phyloP scores from a whole-genome alignment of 2,329 filamentous ascomycete genomes.

The Aspergillus novoparasiticus region DNA sequence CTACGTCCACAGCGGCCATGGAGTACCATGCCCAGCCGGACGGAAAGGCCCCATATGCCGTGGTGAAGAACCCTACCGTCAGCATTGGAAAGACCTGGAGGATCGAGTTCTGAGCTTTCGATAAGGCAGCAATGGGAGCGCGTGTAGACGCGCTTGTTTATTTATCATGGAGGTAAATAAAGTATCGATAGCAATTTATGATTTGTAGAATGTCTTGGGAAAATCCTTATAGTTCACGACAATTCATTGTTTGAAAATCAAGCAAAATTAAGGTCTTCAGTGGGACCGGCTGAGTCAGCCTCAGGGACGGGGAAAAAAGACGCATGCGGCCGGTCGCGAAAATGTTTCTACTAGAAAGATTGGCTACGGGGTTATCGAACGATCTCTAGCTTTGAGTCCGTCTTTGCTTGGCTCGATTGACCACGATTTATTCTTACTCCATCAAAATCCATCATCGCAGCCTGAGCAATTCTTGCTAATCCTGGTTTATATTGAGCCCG shows the following conservation, averaged over 20 bases:
- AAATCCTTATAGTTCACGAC: too few species aligned
- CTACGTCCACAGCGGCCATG: conserved; percentile 55
- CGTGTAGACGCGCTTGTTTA: not conserved
- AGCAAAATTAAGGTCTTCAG: not conserved
- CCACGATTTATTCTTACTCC: not conserved
- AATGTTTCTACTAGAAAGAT: not conserved
- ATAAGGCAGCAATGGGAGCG: not conserved
- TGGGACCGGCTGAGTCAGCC: conserved; percentile 19
- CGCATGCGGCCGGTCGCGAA: conserved; percentile 9
- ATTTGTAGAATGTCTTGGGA: not conserved
- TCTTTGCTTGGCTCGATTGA: not conserved
- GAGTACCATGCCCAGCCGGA: conserved; percentile 57
- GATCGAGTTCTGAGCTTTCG: conserved; percentile 53
- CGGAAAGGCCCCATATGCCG: conserved; percentile 63
- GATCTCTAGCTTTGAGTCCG: not conserved
- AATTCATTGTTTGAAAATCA: not conserved
- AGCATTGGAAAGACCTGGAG: conserved; percentile 67
- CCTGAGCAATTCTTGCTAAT: not conserved
- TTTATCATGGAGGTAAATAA: not conserved
- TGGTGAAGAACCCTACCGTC: conserved; percentile 65
- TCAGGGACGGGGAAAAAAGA: conserved; percentile 10
- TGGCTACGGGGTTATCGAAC: not conserved
- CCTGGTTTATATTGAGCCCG: not conserved
- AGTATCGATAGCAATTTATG: not conserved
- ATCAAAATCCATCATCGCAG: not conserved